A percentile compares a stretch with the other conserved stretches of the same genome.
Conservation (phyloP, 139 green algal species). For the Chlorella ohadii region DNA sequence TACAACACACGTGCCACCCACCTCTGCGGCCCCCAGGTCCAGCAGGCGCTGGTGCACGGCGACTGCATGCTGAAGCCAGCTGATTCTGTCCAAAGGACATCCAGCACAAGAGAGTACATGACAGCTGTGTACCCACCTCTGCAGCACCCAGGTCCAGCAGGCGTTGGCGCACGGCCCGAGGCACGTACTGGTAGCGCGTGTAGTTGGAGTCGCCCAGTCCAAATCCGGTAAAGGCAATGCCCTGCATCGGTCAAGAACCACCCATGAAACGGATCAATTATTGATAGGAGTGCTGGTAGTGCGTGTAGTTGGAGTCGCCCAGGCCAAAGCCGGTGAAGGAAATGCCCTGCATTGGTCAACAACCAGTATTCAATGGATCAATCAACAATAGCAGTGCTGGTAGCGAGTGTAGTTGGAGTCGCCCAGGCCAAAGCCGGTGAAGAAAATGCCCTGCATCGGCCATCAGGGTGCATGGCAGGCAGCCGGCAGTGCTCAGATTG, state of each 20-base stretch:
- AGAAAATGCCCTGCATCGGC: conserved; percentile 65
- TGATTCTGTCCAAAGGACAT: too few relatives aligned
- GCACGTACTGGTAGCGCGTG: conserved; percentile 92
- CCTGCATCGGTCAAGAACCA: not conserved
- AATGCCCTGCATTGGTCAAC: conserved; percentile 50
- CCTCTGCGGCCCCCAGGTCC: conserved; percentile 78
- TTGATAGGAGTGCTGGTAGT: conserved; percentile 84
- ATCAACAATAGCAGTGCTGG: conserved; percentile 79
- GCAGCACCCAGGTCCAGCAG: too few relatives aligned
- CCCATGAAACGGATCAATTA: too few relatives aligned
- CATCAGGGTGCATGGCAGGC: too few relatives aligned
- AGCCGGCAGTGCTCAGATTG: too few relatives aligned
- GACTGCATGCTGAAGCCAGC: too few relatives aligned
- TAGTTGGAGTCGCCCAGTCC: conserved; percentile 98
- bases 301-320: conserved; percentile 98
- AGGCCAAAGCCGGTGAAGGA: conserved; percentile 90
- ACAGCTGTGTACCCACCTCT: too few relatives aligned
- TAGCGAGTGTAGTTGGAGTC: conserved; percentile 98
- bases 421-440: conserved; percentile 90
- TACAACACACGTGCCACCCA: not conserved
- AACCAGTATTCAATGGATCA: too few relatives aligned
- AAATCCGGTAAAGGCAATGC: conserved; percentile 86
- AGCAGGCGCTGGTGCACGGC: conserved; percentile 68
- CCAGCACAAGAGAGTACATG: too few relatives aligned
- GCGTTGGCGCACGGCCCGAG: too few relatives aligned